A percentile compares a stretch with the other conserved stretches of the same genome.
Conservation (phyloP, 2,329 filamentous ascomycete species). For the Penicillium occitanis region DNA sequence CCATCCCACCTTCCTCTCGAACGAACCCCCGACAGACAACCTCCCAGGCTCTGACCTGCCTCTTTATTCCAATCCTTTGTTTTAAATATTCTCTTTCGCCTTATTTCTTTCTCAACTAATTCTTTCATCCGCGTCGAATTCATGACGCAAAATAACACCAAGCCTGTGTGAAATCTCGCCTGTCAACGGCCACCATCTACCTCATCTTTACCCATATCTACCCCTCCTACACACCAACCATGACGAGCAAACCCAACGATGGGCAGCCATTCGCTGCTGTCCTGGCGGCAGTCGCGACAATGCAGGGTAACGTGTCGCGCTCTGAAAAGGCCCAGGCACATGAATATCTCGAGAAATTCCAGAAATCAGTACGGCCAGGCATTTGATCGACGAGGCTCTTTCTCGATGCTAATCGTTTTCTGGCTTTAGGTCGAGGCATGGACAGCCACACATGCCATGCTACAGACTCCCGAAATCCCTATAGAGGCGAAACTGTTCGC, state of each 20-base stretch:
- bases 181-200: conserved; percentile 3
- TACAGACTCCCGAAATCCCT: conserved; percentile 73
- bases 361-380: conserved; percentile 80
- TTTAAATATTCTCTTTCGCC: background rate
- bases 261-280: conserved; percentile 79
- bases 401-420: background rate
- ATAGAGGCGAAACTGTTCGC: conserved; percentile 91
- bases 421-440: conserved; percentile 75
- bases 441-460: conserved; percentile 80
- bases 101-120: background rate
- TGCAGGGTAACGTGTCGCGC: conserved; percentile 79
- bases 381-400: background rate
- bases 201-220: conserved; percentile 16
- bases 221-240: conserved; percentile 39
- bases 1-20: conserved; percentile 20
- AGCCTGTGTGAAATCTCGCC: conserved; percentile 11
- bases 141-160: conserved; percentile 16
- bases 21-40: conserved; percentile 28
- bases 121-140: background rate
- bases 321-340: conserved; percentile 86
- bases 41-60: conserved; percentile 19
- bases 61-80: conserved; percentile 15
- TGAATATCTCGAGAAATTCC: conserved; percentile 87
- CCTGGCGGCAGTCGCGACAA: conserved; percentile 82
- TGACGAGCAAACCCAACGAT: conserved; percentile 66